Evolutionary conservation across 2,329 filamentous ascomycete genomes (phyloP), one percentile per base, ranked within the genome.

Genomic region (Arthrinium puccinioides): DNA sequence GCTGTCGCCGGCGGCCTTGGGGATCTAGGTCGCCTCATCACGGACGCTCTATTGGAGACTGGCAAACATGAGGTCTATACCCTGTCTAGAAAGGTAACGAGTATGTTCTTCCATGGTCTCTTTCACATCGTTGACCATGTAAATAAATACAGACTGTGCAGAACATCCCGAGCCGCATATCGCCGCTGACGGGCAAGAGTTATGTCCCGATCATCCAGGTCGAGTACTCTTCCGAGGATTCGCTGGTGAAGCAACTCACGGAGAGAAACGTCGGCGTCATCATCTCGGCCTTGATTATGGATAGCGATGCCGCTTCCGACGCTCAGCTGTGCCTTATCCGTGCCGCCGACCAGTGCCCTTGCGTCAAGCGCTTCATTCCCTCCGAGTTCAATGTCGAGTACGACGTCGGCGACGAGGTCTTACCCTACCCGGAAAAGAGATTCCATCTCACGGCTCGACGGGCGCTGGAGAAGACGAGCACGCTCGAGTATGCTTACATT

Each of bases 321-420:
- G 42, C 60, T 13, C 57, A 63, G 36, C 11, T 59, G 6, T 44
- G 42, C 9, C 46, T 63, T 7, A 60, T 62, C 30, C 52, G 49
- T 14, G 60, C 57, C 6, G 55, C 56, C 21, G 52, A 58, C 10
- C 31, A 36, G 15, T 47, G 44, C n/a, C n/a, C 49, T 6, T 44
- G 38, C 23, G 56, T 60, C n/a, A 47, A 39, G 34, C 50, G 59
- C 37, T 62, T 62, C 47, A 49, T 60, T 9, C 60, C 60, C 4
- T 61, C 58, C 21, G 60, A 63, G 41, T 62, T 56, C 41, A 61
- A 61, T 27, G 50, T 61, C 36, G 57, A 61, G 35, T 62, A 62
- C 38, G 50, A 60, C 21, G 45, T 51, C n/a, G 44, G 46, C 1
- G 57, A 60, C 35, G 37, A 54, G 16, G 38, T 59, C 9, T 47